Conservation (phyloP, 2,329 filamentous ascomycete species). For the Lachnellula suecica region DNA sequence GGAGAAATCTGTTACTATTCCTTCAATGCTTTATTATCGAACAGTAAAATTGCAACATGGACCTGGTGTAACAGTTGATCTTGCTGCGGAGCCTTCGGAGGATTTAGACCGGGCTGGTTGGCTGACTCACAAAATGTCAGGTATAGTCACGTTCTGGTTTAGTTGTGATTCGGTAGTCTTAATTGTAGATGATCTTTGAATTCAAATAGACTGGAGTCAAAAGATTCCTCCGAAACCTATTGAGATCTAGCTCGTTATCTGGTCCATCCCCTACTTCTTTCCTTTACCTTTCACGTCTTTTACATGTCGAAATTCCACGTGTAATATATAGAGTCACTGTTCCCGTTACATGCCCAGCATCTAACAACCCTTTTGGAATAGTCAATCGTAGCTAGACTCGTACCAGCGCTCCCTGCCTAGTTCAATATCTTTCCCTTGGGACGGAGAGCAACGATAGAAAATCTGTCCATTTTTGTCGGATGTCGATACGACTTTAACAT, state of each 20-base stretch:
- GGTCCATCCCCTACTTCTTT: background rate
- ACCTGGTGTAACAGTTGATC: background rate
- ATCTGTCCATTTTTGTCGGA: background rate
- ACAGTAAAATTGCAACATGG: background rate
- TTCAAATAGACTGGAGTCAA: background rate
- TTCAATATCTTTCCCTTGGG: background rate
- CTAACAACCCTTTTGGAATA: background rate
- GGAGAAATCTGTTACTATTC: background rate
- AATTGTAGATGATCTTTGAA: background rate
- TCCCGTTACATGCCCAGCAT: background rate
- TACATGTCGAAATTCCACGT: background rate
- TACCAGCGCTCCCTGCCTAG: background rate
- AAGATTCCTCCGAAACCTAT: background rate
- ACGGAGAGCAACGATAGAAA: background rate
- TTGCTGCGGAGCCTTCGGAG: background rate
- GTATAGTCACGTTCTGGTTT: background rate
- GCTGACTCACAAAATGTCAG: background rate
- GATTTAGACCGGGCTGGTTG: background rate
- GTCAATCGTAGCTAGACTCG: background rate
- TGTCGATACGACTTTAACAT: background rate
- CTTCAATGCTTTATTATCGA: background rate
- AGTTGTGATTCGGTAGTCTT: background rate
- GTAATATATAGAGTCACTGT: background rate
- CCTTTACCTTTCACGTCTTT: background rate
- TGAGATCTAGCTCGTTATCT: too few relatives aligned